Evolutionary conservation across 371 early-diverging fungal species (phyloP), one percentile per base, ranked within the genome.

Genomic region (Synchytrium microbalum): DNA sequence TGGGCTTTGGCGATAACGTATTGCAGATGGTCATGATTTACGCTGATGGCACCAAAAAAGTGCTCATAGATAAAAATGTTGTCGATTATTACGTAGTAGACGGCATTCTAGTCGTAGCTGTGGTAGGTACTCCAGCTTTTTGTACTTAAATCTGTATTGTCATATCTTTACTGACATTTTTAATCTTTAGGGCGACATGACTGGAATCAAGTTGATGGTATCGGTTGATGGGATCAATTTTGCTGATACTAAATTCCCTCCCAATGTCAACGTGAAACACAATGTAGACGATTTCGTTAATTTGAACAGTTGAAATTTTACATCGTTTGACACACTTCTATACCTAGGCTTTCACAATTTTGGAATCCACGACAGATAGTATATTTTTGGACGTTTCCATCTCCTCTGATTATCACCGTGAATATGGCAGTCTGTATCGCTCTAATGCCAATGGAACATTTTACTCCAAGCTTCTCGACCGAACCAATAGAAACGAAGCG

Each of bases 391-490:
- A 79, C 59, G 68, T 72, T 19, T 60, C 58, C 2, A 81, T 86
- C 32, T 85, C 79, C 65, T 69, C 75, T 1, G 74, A 77, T 19
- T 62, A 65, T 32, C 85, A 84, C 0, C 74, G 74, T 28, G 90
- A 92, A 72, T 88, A 79, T 66, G 98, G 98, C 30, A 83, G 79
- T 16, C 77, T 97, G 27, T 90, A 93, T 71, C 86, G 86, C 10
- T 95, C 96, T 61, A 90, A 92, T 75, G 87, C 87, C 1, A 89
- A 94, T 58, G 81, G 80, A 13, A 67, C 67, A 0, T 74, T 62
- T 61, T 81, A 67, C 64, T 72, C 74, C 3, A 62, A 64, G 27
- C 62, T 67, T n/a, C 63, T 75, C 23, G 51, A 67, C 16, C 33
- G 69, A 64, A 71, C 77, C 1, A 77, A 79, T 66, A 59, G 75